Evolutionary conservation across 2,329 filamentous ascomycete genomes (phyloP).

Genomic region (Trichoderma guizhouense): DNA sequence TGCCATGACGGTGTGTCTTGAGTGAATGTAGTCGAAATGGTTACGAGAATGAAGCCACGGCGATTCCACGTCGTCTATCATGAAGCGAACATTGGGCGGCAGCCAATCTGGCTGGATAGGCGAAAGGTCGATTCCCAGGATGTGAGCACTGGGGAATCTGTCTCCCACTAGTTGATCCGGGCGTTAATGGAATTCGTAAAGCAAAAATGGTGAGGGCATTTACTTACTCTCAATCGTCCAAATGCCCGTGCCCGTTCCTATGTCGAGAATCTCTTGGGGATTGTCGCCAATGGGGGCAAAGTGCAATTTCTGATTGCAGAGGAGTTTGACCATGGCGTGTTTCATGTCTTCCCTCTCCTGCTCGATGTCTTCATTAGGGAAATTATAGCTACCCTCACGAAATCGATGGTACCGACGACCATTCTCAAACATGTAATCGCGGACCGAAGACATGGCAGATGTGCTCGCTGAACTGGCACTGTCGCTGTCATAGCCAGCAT

Average conservation of each 20-base stretch:
- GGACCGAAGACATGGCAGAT: constrained; percentile 39
- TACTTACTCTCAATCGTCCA: constrained; percentile 55
- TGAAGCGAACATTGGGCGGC: constrained; percentile 54
- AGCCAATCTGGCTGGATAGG: constrained; percentile 51
- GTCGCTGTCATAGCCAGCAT: constrained; percentile 39
- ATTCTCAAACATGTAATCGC: constrained; percentile 54
- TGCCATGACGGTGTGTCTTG: constrained; percentile 54
- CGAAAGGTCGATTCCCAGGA: constrained; percentile 46
- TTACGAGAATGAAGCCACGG: constrained; percentile 53
- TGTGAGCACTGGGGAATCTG: constrained; percentile 39
- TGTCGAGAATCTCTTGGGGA: constrained; percentile 52
- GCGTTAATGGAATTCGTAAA: background rate
- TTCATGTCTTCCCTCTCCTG: constrained; percentile 58
- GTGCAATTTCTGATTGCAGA: constrained; percentile 47
- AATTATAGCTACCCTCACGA: constrained; percentile 53
- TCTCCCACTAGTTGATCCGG: constrained; percentile 41
- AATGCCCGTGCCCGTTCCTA: constrained; percentile 57
- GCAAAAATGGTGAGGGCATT: background rate
- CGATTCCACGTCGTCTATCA: constrained; percentile 57
- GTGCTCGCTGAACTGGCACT: constrained; percentile 36
- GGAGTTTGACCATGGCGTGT: constrained; percentile 49
- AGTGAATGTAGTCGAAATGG: constrained; percentile 60
- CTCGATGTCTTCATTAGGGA: constrained; percentile 59
- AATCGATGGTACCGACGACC: constrained; percentile 58
- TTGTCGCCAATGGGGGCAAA: constrained; percentile 49